phyloP scores from a whole-genome alignment of 192 early-diverging fungal species.

The Jimgerdemannia lactiflua region DNA sequence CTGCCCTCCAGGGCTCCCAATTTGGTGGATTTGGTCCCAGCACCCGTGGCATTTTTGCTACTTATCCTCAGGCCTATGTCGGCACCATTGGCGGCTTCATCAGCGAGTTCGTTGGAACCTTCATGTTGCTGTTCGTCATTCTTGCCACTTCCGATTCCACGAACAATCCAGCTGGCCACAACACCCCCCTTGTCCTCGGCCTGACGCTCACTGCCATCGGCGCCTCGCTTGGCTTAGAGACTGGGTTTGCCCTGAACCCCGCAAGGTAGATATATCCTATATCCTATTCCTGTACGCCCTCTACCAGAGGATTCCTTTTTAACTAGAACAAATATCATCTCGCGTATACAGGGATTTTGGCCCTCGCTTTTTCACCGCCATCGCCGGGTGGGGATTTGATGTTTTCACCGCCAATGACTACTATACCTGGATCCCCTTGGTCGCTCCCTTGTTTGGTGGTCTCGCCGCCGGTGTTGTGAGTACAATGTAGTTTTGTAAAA shows the following conservation, averaged over 20 bases:
- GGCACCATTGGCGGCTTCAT: conserved; percentile 51
- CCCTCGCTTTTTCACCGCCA: conserved; percentile 55
- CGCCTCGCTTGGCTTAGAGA: conserved; percentile 61
- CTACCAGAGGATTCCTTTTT: conserved; percentile 72
- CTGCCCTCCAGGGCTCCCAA: conserved; percentile 53
- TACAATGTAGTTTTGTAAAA: too few species aligned
- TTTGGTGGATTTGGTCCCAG: conserved; percentile 46
- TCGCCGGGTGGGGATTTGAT: conserved; percentile 62
- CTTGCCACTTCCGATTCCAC: conserved; percentile 59
- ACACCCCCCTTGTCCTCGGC: conserved; percentile 56
- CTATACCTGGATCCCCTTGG: conserved; percentile 69
- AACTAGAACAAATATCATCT: conserved; percentile 38
- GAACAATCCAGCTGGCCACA: conserved; percentile 51
- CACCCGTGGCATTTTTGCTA: conserved; percentile 65
- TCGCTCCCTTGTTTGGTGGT: conserved; percentile 68
- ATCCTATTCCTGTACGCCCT: conserved; percentile 75
- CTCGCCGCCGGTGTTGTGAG: conserved; percentile 47
- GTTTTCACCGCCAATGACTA: conserved; percentile 65
- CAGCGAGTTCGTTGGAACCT: conserved; percentile 68
- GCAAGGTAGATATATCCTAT: neutral
- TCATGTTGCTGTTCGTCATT: conserved; percentile 60
- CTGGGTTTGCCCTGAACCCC: conserved; percentile 49
- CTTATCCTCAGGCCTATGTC: conserved; percentile 54
- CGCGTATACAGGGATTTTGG: conserved; percentile 68
- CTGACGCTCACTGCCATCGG: conserved; percentile 59